These are phyloP conservation scores for Shiraia bambusicola DNA, from an alignment of 2,329 filamentous ascomycete species.

Conservation along the genomic window DNA sequence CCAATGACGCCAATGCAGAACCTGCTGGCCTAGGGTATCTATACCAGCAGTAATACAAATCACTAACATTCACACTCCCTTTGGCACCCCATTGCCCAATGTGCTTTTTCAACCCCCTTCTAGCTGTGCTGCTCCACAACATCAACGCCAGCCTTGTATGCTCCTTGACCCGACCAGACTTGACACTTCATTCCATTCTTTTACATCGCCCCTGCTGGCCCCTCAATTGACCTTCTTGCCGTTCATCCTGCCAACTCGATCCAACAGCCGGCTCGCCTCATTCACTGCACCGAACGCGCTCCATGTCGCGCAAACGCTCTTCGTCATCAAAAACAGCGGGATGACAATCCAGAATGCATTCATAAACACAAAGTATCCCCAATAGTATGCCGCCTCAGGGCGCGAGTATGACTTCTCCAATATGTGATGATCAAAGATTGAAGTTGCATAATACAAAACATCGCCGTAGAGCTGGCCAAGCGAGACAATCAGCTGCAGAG, in stretches of 20 bases:
- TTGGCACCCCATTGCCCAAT: too few species aligned
- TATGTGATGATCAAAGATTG: conserved; percentile 61
- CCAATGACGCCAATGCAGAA: too few species aligned
- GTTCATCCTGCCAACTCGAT: conserved; percentile 22
- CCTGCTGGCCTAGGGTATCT: too few species aligned
- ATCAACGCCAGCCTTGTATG: neutral
- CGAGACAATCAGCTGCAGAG: conserved; percentile 62
- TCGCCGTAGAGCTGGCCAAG: conserved; percentile 67
- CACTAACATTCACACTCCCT: too few species aligned
- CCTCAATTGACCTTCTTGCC: conserved; percentile 39
- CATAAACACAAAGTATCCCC: conserved; percentile 67
- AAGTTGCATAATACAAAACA: conserved; percentile 64
- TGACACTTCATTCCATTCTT: too few species aligned
- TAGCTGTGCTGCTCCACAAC: neutral
- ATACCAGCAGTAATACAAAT: too few species aligned
- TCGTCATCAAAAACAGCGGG: conserved; percentile 46
- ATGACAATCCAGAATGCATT: conserved; percentile 68
- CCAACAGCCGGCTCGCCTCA: conserved; percentile 38
- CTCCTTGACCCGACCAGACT: too few species aligned
- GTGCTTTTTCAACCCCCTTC: too few species aligned
- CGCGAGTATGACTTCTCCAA: conserved; percentile 58
- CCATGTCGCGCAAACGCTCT: conserved; percentile 36
- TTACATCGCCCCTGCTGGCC: too few species aligned
- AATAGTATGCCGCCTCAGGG: conserved; percentile 65
- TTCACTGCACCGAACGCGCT: conserved; percentile 41